Evolutionary conservation across 352 stramenopile genomes (phyloP).

Genomic region (Phytopythium chamaehyphon): DNA sequence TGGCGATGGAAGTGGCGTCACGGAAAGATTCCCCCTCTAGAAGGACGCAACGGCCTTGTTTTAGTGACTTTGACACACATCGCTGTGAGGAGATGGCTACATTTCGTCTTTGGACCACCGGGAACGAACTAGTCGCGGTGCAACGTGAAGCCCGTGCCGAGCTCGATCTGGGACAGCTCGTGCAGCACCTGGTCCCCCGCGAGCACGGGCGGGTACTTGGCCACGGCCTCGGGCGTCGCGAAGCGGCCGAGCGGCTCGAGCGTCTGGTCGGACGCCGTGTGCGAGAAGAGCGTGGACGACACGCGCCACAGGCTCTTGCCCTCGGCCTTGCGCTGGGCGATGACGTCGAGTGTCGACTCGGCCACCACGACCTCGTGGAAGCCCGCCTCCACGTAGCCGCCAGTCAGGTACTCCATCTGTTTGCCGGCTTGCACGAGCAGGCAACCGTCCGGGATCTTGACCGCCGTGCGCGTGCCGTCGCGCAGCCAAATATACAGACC

Average conservation of each 20-base stretch:
- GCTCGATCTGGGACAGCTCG: constrained; percentile 85
- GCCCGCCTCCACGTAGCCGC: constrained; percentile 87
- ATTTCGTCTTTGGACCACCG: too few species aligned
- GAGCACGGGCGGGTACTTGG: constrained; percentile 80
- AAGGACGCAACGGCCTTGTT: too few species aligned
- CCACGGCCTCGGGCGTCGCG: constrained; percentile 49
- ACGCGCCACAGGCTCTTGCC: constrained; percentile 88
- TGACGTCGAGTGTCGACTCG: constrained; percentile 67
- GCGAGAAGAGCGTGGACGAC: constrained; percentile 90
- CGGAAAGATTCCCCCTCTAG: neutral
- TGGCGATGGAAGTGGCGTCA: neutral
- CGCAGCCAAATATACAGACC: constrained; percentile 90
- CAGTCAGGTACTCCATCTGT: constrained; percentile 92
- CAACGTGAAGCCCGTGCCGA: constrained; percentile 69
- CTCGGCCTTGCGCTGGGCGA: constrained; percentile 58
- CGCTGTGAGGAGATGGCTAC: neutral
- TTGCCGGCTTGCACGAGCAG: constrained; percentile 89
- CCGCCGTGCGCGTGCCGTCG: constrained; percentile 76
- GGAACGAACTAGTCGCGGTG: constrained; percentile 52
- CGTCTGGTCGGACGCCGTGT: constrained; percentile 87
- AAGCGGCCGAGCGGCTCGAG: constrained; percentile 82
- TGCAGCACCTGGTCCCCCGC: constrained; percentile 84
- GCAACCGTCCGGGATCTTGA: constrained; percentile 89
- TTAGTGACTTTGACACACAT: neutral
- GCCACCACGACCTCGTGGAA: constrained; percentile 92